Evolutionary conservation across 441 rosid genomes (phyloP).

Genomic region (Pelargonium cotyledonis): DNA sequence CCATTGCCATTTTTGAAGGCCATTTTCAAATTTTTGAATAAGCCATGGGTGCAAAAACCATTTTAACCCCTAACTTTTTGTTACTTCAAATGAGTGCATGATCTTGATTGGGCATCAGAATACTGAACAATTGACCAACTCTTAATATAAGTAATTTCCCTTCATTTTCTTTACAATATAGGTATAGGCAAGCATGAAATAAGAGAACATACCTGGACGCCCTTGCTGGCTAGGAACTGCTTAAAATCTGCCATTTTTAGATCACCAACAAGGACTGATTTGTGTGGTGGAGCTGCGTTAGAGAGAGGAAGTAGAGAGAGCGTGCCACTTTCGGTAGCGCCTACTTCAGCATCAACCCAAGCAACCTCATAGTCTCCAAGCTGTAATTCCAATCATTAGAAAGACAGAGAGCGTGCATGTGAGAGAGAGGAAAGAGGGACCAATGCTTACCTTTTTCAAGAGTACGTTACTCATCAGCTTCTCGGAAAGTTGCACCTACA

Average conservation of each 20-base stretch:
- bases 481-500: constrained; percentile 91
- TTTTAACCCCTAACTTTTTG: not conserved
- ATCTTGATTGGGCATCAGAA: not conserved
- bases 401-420: not conserved
- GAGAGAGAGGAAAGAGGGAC: no score
- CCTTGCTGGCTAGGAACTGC: constrained; percentile 79
- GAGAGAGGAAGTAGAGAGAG: constrained; percentile 62
- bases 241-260: constrained; percentile 89
- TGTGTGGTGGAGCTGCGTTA: constrained; percentile 60
- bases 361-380: constrained; percentile 93
- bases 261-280: constrained; percentile 88
- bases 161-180: no score
- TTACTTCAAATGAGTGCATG: constrained; percentile 3
- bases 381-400: constrained; percentile 32
- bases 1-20: no score
- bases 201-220: constrained; percentile 54
- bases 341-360: constrained; percentile 88
- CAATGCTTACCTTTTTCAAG: constrained; percentile 65
- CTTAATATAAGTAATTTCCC: no score
- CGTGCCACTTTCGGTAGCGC: constrained; percentile 64
- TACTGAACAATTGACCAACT: no score
- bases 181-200: no score
- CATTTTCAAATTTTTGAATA: no score
- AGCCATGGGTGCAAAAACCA: no score
- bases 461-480: constrained; percentile 93